Base-by-base conservation (phyloP, 2,329 filamentous ascomycete genomes). In the Pseudogymnoascus sp. region DNA sequence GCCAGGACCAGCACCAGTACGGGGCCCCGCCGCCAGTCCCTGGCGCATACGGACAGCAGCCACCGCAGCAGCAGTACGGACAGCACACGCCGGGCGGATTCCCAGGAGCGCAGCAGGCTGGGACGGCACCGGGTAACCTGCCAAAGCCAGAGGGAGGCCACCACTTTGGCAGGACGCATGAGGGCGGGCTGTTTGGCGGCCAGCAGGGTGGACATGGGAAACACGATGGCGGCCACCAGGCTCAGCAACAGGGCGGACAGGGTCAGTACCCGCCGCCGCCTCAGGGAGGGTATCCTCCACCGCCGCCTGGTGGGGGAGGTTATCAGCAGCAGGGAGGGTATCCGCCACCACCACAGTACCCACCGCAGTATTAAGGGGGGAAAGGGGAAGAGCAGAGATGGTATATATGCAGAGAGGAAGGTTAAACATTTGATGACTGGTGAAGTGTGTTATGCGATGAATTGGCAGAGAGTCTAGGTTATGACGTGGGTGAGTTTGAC, bases 1-100 rank as follows among this genome's bases (percentile, higher is more conserved):
- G 61, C 38, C 61, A 62, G 31, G 42, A 59, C 6, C 42, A 62
- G 7, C 38, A 63, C 42, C 62, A 63, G 38, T 63, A 63, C 50
- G 62, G 62, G 1, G 35, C 17, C 50, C 46, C 50, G 6, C 53
- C 62, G 17, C 50, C 46, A 13, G 2, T 50, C n/a, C 61, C 46
- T 19, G 26, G 46, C n/a, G 46, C 26, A 7, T 53, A 53, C 46
- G 46, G 46, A 1, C 46, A 53, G 26, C 46, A 53, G 46, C 46
- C 46, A 7, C 46, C 46, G 4, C 46, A 53, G n/a, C 46, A 53
- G 46, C 46, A 53, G 46, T 53, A 53, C 26, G 46, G 46, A 31
- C 46, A 53, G 26, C 46, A 53, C 1, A 53, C 46, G 4, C 46
- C 46, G 15, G 46, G 46, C 6, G 46, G 46, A 11, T 53, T 6